Base-by-base conservation (phyloP, 2,329 filamentous ascomycete genomes). In the Ophioceras dolichostomum region DNA sequence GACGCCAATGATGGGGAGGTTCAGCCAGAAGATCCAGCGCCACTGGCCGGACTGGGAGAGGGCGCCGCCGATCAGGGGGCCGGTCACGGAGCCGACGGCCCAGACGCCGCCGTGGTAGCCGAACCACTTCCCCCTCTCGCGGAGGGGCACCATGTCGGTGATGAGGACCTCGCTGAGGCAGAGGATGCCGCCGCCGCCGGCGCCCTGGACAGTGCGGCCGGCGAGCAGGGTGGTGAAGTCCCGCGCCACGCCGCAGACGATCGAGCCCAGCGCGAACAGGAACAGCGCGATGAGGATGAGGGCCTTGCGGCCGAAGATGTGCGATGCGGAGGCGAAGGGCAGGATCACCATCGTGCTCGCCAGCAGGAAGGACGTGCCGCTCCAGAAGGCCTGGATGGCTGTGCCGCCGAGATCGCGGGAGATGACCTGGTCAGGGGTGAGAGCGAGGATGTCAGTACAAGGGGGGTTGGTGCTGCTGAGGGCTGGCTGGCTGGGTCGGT, bases 21-120 rank as follows among this genome's bases (percentile, higher is more conserved):
- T 63, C 14, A 67, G 46, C 37, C 59, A 66, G 37, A 73, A 71
- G 10, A 62, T 48, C 56, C 50, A 53, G 34, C 50, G 49, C 50
- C 50, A 53, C n/a, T 35, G 32, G 10, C 46, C 40, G 30, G 38
- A 36, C 31, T 43, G 41, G 6, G 47, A 39, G 14, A 53, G 46
- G 27, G 32, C 40, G 14, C 47, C 50, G 6, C 50, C 50, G 34
- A 52, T 36, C 5, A 45, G 42, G 2, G 50, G 48, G 16, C 50
- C 49, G 16, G 42, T 33, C 10, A 45, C 41, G 8, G 41, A 41
- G 35, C 47, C 50, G 13, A 51, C 18, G 32, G 28, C 35, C 10
- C 34, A 40, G 4, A 26, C 34, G 28, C 35, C 41, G 19, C 30
- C 33, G 5, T 33, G 16, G 4, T 39, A 24, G 9, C 44, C 49